These are phyloP conservation scores for Clarireedia monteithiana DNA, from an alignment of 2,329 filamentous ascomycete species.

Conservation along the genomic window DNA sequence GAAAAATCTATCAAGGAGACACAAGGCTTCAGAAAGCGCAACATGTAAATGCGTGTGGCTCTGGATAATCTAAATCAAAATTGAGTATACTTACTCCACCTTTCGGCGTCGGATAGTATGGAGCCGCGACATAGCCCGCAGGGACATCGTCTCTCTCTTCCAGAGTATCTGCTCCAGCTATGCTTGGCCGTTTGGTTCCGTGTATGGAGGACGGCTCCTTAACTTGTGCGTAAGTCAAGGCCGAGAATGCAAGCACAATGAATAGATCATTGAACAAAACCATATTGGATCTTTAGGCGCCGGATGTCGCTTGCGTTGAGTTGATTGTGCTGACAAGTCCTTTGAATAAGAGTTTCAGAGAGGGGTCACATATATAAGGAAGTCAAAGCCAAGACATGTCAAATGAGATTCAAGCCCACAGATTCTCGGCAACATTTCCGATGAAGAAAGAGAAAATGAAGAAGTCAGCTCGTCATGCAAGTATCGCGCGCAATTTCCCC, in stretches of 20 bases:
- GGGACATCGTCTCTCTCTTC: slow-evolving; percentile 11
- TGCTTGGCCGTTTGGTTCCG: not conserved
- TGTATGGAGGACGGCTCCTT: slow-evolving; percentile 1
- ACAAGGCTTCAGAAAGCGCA: too few relatives aligned
- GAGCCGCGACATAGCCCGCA: slow-evolving; percentile 22
- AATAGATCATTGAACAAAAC: not conserved
- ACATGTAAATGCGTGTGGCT: too few relatives aligned
- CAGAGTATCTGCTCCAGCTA: not conserved
- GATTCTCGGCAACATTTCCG: not conserved
- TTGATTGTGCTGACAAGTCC: too few relatives aligned
- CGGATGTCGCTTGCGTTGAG: too few relatives aligned
- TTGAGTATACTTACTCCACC: slow-evolving; percentile 44
- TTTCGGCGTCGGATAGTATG: slow-evolving; percentile 27
- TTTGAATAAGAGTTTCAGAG: not conserved
- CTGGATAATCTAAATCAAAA: too few relatives aligned
- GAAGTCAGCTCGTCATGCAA: not conserved
- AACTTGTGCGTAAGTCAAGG: not conserved
- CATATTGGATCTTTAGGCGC: not conserved
- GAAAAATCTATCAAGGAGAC: too few relatives aligned
- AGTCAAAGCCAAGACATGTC: not conserved
- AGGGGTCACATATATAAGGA: not conserved
- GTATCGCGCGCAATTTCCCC: not conserved
- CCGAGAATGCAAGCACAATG: not conserved
- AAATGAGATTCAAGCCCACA: not conserved
- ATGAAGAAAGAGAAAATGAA: not conserved